These are phyloP conservation scores for Dendrocalamus sinicus DNA, from an alignment of 176 grass and related monocot genomes.

Conservation along the genomic window DNA sequence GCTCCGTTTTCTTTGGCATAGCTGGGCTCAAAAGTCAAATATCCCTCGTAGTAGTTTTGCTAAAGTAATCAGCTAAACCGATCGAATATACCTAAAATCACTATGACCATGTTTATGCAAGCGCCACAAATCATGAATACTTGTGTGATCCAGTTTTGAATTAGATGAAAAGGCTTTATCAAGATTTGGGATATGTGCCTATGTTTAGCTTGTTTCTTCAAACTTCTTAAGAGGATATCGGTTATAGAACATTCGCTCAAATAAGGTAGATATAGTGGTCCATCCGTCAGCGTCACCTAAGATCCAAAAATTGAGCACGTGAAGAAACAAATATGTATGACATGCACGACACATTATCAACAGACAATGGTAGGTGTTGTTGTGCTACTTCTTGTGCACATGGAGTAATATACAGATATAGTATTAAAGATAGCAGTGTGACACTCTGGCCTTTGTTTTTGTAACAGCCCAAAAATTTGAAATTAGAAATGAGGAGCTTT, in stretches of 20 bases:
- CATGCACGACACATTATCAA: too few species aligned
- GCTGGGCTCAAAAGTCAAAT: neutral
- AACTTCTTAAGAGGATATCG: neutral
- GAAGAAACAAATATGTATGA: neutral
- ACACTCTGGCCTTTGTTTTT: neutral
- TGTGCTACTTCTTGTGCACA: neutral
- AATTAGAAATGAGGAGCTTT: too few species aligned
- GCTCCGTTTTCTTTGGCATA: neutral
- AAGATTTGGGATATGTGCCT: neutral
- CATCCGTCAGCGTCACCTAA: neutral
- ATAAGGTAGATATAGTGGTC: neutral
- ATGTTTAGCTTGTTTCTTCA: conserved; percentile 5
- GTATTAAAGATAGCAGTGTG: neutral
- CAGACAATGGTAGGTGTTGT: neutral
- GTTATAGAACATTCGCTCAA: neutral
- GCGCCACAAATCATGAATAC: neutral
- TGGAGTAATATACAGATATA: neutral
- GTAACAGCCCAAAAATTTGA: too few species aligned
- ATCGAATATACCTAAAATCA: neutral
- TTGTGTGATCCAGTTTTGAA: neutral
- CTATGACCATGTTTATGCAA: neutral
- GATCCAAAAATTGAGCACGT: neutral
- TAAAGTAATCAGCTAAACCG: neutral
- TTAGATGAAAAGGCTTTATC: neutral
- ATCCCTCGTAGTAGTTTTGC: neutral